Evolutionary conservation across 2,329 filamentous ascomycete species (phyloP), one percentile per base, ranked within the genome.

Genomic region (Phyllosticta capitalensis): DNA sequence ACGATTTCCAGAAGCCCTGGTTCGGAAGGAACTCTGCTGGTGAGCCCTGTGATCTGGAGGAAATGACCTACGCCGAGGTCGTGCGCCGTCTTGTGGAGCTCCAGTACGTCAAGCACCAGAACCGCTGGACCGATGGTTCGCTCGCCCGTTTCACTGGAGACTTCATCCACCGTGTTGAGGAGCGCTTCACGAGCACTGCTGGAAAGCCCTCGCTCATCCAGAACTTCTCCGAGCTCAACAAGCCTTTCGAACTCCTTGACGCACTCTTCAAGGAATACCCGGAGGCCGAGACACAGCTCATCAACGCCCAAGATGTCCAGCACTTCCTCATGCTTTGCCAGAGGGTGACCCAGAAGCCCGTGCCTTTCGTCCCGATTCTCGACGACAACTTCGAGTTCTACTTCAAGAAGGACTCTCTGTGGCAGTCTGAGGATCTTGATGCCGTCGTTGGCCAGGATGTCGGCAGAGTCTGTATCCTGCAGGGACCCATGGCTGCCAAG

Each of bases 371-470:
- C 28, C 94, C 94, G 5, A 81, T 88, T n/a, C 81, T 99, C 21
- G 94, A 99, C 68, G 91, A 95, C 64, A 96, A 92, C 72, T 99
- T 99, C 66, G 94, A 99, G 72, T 96, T 95, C 77, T 99, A 90
- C 80, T 99, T 99, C 87, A 99, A 99, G 85, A 99, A 99, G 80
- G 94, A 99, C 74, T 99, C 94, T 1, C 83, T 99, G 7, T 99
- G 94, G 94, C 94, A 99, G 76, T 97, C 94, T 0, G 94, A 99
- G 76, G 94, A 99, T 69, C 81, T 99, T 10, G 92, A 95, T 69
- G 94, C 94, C 58, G 92, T 99, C 61, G 92, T 96, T 62, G 92
- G 82, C 66, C 94, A 97, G 75, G 95, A 99, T 71, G 94, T 99
- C 61, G 92, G 90, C 64, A 85, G 95, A 71, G 96, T 92, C 52